Evolutionary conservation across 805 yeast genomes (phyloP).

Genomic region (Starmerella cellae): DNA sequence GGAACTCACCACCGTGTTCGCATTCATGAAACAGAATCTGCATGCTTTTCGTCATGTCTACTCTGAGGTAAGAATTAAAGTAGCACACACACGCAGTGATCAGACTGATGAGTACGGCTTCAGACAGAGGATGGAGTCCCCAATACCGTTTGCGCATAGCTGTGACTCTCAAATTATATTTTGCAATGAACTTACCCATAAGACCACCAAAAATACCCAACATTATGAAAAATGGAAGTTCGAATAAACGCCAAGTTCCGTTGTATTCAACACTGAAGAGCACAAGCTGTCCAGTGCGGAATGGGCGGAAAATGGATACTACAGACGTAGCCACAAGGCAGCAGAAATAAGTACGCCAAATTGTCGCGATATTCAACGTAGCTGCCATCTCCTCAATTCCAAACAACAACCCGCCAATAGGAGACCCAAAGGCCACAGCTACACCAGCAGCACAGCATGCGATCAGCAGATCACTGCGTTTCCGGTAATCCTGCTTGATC

Average conservation of each 20-base stretch:
- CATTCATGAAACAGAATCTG: constrained; percentile 80
- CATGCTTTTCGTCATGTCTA: constrained; percentile 96
- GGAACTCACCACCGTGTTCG: constrained; percentile 33
- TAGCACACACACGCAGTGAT: constrained; percentile 68
- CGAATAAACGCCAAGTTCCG: constrained; percentile 73
- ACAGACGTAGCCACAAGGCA: constrained; percentile 77
- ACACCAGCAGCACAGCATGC: constrained; percentile 98
- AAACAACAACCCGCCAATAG: constrained; percentile 85
- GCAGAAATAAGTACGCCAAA: constrained; percentile 88
- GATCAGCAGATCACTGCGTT: constrained; percentile 47
- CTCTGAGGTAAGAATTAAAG: constrained; percentile 62
- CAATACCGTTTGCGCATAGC: constrained; percentile 63
- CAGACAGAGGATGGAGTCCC: constrained; percentile 46
- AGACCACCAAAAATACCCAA: constrained; percentile 86
- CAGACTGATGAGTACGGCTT: constrained; percentile 52
- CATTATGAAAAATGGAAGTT: constrained; percentile 58
- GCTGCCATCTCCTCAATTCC: constrained; percentile 77
- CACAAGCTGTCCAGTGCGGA: constrained; percentile 87
- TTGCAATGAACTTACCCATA: constrained; percentile 67
- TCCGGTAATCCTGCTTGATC: constrained; percentile 30
- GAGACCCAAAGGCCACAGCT: constrained; percentile 95
- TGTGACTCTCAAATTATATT: constrained; percentile 61
- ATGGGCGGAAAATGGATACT: constrained; percentile 72
- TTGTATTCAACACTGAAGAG: constrained; percentile 84
- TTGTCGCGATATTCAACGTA: constrained; percentile 57